phyloP scores from a whole-genome alignment of 1,284 basidiomycete genomes.

The Coniferiporia weirii region DNA sequence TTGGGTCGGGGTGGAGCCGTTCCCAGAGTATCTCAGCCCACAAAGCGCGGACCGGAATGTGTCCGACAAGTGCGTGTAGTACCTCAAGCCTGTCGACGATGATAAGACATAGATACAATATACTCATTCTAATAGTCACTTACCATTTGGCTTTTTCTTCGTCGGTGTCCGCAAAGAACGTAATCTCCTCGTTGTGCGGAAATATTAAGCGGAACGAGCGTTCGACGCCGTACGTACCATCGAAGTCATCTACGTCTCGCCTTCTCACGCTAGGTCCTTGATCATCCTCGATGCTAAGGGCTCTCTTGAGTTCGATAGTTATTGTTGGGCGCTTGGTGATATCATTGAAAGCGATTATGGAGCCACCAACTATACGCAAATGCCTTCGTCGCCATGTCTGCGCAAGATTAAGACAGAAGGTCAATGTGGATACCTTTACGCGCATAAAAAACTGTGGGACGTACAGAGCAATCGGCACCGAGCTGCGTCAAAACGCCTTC shows the following conservation, averaged over 20 bases:
- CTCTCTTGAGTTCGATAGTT: constrained; percentile 88
- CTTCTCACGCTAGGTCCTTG: constrained; percentile 42
- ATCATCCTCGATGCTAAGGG: constrained; percentile 72
- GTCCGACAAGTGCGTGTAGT: constrained; percentile 73
- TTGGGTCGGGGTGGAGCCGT: constrained; percentile 39
- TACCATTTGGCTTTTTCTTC: constrained; percentile 86
- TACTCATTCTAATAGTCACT: constrained; percentile 27
- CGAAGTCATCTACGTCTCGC: constrained; percentile 55
- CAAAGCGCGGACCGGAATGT: constrained; percentile 82
- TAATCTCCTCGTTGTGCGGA: constrained; percentile 73
- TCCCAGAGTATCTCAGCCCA: constrained; percentile 90
- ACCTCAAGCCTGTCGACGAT: constrained; percentile 65
- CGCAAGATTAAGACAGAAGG: not conserved
- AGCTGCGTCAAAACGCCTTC: constrained; percentile 92
- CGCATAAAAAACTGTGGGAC: constrained; percentile 26
- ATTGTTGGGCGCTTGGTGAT: constrained; percentile 89
- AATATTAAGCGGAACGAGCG: constrained; percentile 87
- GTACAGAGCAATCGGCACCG: constrained; percentile 90
- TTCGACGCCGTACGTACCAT: constrained; percentile 71
- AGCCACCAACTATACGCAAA: constrained; percentile 82
- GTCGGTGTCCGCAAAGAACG: constrained; percentile 89
- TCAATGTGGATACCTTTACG: not conserved
- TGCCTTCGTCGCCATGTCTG: constrained; percentile 87
- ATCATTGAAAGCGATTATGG: constrained; percentile 88
- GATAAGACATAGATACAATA: constrained; percentile 6